Evolutionary conservation across 768 basidiomycete species (phyloP).

Genomic region (Trametes villosa): DNA sequence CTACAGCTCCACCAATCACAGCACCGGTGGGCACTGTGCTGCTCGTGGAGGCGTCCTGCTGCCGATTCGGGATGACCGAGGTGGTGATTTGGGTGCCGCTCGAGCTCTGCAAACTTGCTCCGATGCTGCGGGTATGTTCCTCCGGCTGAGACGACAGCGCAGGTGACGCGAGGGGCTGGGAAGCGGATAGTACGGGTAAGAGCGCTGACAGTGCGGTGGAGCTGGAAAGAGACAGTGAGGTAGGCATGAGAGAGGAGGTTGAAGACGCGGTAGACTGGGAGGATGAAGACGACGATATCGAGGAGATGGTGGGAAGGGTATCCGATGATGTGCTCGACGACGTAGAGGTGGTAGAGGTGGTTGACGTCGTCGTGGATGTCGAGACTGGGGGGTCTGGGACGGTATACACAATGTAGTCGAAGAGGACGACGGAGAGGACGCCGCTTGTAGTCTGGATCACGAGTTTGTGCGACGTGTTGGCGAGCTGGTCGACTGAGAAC

Average conservation of each 20-base stretch:
- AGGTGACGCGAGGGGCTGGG: no score
- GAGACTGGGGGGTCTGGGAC: background rate
- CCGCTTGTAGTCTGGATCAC: background rate
- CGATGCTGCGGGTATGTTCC: no score
- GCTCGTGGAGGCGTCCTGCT: background rate
- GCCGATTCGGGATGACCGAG: background rate
- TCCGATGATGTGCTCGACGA: background rate
- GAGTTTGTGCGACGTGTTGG: background rate
- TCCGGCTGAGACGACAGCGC: no score
- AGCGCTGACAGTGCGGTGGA: no score
- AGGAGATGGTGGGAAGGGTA: background rate
- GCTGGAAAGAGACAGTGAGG: no score
- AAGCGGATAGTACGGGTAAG: no score
- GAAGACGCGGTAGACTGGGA: background rate
- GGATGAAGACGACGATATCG: background rate
- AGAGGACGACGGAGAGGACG: background rate
- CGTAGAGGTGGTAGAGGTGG: background rate
- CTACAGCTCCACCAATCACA: constrained; percentile 3
- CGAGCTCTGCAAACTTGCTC: no score
- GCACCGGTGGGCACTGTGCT: background rate
- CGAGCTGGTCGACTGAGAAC: background rate
- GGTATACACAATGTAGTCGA: constrained; percentile 17
- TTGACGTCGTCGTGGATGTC: background rate
- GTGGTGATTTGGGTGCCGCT: background rate
- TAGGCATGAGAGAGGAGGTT: background rate